Evolutionary conservation across 805 yeast genomes (phyloP).

Genomic region (Hemisphaericaspora nanyangensis): DNA sequence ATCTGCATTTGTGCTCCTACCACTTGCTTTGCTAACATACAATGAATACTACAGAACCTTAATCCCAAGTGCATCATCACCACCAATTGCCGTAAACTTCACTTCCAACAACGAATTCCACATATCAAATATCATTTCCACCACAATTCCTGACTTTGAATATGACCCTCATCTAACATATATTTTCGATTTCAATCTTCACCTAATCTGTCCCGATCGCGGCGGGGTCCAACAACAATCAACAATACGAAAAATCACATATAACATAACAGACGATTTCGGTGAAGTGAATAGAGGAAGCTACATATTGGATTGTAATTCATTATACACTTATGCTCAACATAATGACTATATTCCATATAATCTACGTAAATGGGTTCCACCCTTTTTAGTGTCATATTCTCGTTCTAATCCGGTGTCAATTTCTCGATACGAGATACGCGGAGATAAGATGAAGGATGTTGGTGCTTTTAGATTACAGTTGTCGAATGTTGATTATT

Average conservation of each 20-base stretch:
- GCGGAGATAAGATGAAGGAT: background rate
- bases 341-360: constrained; percentile 34
- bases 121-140: background rate
- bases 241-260: constrained; percentile 5
- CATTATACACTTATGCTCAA: constrained; percentile 22
- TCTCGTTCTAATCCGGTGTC: background rate
- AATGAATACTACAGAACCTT: constrained; percentile 29
- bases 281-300: constrained; percentile 8
- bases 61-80: constrained; percentile 21
- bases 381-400: constrained; percentile 23
- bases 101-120: background rate
- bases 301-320: constrained; percentile 27
- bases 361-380: constrained; percentile 33
- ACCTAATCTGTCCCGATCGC: constrained; percentile 7
- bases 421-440: background rate
- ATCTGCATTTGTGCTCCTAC: constrained; percentile 27
- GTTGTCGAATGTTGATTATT: constrained; percentile 4
- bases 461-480: background rate
- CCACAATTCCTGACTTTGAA: constrained; percentile 4
- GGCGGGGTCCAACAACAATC: background rate
- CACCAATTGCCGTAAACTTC: constrained; percentile 8
- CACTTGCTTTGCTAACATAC: constrained; percentile 34
- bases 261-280: constrained; percentile 3
- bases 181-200: constrained; percentile 3
- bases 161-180: constrained; percentile 6